Evolutionary conservation across 768 basidiomycete genomes (phyloP), one percentile per base, ranked within the genome.

Genomic region (Lentinula edodes): DNA sequence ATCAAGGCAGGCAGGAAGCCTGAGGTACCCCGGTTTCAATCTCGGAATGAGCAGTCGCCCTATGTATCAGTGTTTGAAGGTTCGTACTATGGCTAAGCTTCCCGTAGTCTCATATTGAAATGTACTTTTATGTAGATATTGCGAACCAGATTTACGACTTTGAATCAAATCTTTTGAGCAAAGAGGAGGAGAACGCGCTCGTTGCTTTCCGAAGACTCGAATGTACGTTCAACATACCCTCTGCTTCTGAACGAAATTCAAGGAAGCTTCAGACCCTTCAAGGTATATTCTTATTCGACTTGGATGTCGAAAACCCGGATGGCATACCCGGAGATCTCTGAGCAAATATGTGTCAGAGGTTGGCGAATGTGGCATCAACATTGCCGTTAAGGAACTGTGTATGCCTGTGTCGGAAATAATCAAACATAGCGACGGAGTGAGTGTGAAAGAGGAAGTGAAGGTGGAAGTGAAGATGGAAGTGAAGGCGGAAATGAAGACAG

Each of bases 61-160:
- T 60, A 60, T 32, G 59, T 60, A n/a, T 42, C 48, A 5, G 51
- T 52, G 13, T 52, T 60, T 34, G 59, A 60, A 52, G 59, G 59
- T 60, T 16, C n/a, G 51, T 8, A 38, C 18, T 28, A 18, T 32
- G 18, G 5, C 15, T 36, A 12, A 51, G 6, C 34, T 41, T 16
- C 5, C 20, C 13, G 7, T 28, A 7, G 35, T 12, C 5, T 5
- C n/a, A 9, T 60, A 3, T 13, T 52, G 8, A 8, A 1, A 20
- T 52, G n/a, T 32, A 6, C 12, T 34, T 2, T 45, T 41, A 0
- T 34, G 16, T 52, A 60, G 59, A 42, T 23, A 60, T 52, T 20
- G 51, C 48, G n/a, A 60, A 60, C 18, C 23, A 51, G 41, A 39
- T 60, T 10, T 39, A 18, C 20, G 34, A 52, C 13, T 52, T n/a